Evolutionary conservation across 352 stramenopile species (phyloP), one percentile per base, ranked within the genome.

Genomic region (Globisporangium parvum): DNA sequence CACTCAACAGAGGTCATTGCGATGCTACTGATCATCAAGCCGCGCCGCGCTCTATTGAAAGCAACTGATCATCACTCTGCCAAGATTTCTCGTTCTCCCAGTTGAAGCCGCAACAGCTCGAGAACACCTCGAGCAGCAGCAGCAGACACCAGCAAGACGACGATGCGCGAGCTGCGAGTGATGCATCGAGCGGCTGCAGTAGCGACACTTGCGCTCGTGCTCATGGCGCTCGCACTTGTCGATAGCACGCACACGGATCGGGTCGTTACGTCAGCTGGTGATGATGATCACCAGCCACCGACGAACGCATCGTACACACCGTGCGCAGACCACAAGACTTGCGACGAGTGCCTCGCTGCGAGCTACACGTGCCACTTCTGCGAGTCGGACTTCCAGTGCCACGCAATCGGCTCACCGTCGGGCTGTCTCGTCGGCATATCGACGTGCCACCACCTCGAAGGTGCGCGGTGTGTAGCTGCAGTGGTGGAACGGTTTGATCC

Each of bases 351-450:
- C 51, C 55, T 93, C 47, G 84, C 80, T 37, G 71, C 84, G 18
- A 91, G 82, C 63, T 73, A 77, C 60, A 52, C 75, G 12, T 95
- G 85, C 57, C 85, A 95, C 54, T 95, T 93, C 47, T 95, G 85
- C 63, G 67, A 87, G 60, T 80, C 60, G 31, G 85, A 95, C 71
- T 92, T 89, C 53, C 69, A 93, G 59, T 95, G 85, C 63, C 85
- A 95, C 47, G 66, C 72, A 12, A 90, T 94, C 31, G 79, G 77
- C 12, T 92, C 81, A 11, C 68, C 69, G 0, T 63, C 70, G 35
- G 85, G 85, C 31, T 94, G 85, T 44, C 42, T 82, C 17, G 77
- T 67, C 9, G 85, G 85, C 47, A 83, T 94, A 53, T 84, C 76
- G 1, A 70, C 71, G n/a, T 94, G 85, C 55, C 85, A 94, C 53